Conservation (phyloP, 495 filamentous ascomycete species). For the Hypoxylon cercidicola region DNA sequence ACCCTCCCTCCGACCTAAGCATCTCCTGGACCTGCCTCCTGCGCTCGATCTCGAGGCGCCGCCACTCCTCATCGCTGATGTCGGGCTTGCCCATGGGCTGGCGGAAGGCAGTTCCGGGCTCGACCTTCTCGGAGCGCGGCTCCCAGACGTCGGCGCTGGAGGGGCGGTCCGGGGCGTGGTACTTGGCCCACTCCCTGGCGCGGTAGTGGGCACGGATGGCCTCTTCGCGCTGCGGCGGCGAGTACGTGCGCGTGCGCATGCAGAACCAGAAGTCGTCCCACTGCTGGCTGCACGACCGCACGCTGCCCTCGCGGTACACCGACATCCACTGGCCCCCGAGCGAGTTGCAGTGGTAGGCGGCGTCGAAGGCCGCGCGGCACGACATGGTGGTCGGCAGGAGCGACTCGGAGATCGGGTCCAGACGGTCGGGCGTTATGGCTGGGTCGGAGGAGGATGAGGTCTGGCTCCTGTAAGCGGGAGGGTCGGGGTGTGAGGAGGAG, state of each 20-base stretch:
- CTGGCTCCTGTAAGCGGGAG: background rate
- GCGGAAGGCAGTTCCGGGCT: slow-evolving; percentile 54
- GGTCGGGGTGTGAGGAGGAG: slow-evolving; percentile 15
- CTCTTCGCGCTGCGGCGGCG: slow-evolving; percentile 60
- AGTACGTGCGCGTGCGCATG: slow-evolving; percentile 77
- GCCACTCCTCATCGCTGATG: slow-evolving; percentile 68
- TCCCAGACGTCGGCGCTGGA: slow-evolving; percentile 96
- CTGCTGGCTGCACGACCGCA: slow-evolving; percentile 78
- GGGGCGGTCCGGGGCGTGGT: slow-evolving; percentile 67
- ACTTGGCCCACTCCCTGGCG: slow-evolving; percentile 74
- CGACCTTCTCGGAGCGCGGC: slow-evolving; percentile 63
- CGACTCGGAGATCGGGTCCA: slow-evolving; percentile 61
- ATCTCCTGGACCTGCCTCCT: slow-evolving; percentile 51
- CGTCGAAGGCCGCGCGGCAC: slow-evolving; percentile 90
- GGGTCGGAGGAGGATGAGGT: slow-evolving; percentile 13
- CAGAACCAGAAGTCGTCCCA: slow-evolving; percentile 96
- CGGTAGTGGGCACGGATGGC: slow-evolving; percentile 76
- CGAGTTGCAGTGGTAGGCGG: slow-evolving; percentile 94
- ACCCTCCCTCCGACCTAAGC: slow-evolving; percentile 30
- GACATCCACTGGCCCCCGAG: slow-evolving; percentile 83
- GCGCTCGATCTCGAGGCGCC: slow-evolving; percentile 63
- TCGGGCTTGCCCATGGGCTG: slow-evolving; percentile 62
- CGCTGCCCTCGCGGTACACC: slow-evolving; percentile 83
- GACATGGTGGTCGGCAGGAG: slow-evolving; percentile 84
- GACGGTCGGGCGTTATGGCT: slow-evolving; percentile 26